These are phyloP conservation scores for Kitagawia praeruptora DNA, from an alignment of 129 eudicot genomes.

Conservation along the genomic window DNA sequence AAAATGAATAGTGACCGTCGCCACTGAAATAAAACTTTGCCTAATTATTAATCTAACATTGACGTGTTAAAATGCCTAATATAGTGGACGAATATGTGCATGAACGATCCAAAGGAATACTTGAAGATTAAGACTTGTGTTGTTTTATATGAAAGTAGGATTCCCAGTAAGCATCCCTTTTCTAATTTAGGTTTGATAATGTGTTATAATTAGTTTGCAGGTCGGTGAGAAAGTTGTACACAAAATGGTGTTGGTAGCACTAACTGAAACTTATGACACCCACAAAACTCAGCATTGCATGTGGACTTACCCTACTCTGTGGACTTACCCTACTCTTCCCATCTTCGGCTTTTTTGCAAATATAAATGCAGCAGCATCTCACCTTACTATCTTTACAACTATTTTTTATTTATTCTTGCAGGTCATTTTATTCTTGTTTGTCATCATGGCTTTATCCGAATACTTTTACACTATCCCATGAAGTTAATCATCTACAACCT, in stretches of 20 bases:
- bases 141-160: background rate
- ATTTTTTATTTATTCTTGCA: background rate
- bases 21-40: background rate
- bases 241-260: background rate
- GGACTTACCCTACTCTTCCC: background rate
- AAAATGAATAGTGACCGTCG: background rate
- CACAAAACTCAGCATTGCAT: constrained; percentile 3
- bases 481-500: background rate
- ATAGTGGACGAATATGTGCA: background rate
- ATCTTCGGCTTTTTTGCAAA: background rate
- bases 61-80: background rate
- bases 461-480: too few relatives aligned
- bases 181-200: background rate
- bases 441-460: background rate
- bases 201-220: background rate
- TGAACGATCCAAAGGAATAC: background rate
- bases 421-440: background rate
- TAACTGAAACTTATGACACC: constrained; percentile 1
- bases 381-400: background rate
- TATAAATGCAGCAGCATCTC: background rate
- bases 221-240: background rate
- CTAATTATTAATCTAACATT: background rate
- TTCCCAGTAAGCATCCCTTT: background rate
- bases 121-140: constrained; percentile 3
- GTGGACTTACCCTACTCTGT: background rate